Percentiles rank a stretch among this genome's conserved stretches.
Evolutionary conservation across 306 rosid species (phyloP).

Genomic region (Dryas drummondii): DNA sequence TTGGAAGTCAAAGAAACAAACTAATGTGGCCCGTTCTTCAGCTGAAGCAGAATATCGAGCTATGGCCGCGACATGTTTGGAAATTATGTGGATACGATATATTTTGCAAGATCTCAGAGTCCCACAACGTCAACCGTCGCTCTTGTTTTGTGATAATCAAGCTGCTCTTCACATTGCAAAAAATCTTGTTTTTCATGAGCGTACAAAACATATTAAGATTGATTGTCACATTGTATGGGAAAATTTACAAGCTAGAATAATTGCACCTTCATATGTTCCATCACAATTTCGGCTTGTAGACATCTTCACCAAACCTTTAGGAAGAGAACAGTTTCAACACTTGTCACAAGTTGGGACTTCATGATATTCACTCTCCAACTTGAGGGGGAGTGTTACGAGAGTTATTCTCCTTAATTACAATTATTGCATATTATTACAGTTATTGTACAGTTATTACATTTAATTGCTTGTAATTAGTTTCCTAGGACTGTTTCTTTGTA

Average conservation of each 20-base stretch:
- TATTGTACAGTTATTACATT: no score
- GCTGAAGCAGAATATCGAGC: neutral
- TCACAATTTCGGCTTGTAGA: neutral
- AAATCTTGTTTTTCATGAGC: neutral
- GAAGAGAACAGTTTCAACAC: neutral
- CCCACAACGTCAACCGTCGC: no score
- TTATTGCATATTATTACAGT: no score
- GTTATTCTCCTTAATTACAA: no score
- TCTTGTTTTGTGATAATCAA: constrained; percentile 1
- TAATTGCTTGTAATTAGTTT: no score
- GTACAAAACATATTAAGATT: neutral
- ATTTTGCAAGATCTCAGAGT: neutral
- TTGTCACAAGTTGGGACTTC: neutral
- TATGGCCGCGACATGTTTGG: neutral
- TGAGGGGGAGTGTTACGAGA: neutral
- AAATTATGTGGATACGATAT: neutral
- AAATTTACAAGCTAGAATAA: neutral
- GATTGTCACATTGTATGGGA: neutral
- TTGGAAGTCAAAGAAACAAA: neutral
- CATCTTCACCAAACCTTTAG: neutral
- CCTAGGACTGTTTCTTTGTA: no score
- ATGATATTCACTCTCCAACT: neutral
- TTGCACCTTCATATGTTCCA: neutral
- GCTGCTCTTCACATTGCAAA: neutral
- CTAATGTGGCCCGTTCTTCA: neutral